Conservation (phyloP, 169 alveolate genomes). For the Plasmodium gallinaceum region DNA sequence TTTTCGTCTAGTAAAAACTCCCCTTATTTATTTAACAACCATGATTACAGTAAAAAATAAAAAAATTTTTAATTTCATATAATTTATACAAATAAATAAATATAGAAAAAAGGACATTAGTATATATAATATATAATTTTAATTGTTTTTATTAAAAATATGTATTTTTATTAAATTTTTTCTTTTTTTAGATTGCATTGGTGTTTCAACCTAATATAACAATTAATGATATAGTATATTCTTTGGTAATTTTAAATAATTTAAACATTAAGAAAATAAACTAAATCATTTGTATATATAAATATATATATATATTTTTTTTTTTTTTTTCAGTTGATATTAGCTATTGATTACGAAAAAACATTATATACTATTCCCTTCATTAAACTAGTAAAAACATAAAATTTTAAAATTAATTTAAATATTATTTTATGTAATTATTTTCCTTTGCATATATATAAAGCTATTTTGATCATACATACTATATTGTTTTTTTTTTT, state of each 20-base stretch:
- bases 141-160: background rate
- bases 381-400: slow-evolving; percentile 38
- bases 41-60: slow-evolving; percentile 19
- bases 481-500: background rate
- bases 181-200: slow-evolving; percentile 43
- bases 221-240: slow-evolving; percentile 44
- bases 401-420: background rate
- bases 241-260: slow-evolving; percentile 25
- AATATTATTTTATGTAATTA: background rate
- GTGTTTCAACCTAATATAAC: slow-evolving; percentile 62
- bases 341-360: slow-evolving; percentile 47
- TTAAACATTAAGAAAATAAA: background rate
- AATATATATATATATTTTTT: background rate
- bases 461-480: background rate
- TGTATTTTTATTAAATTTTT: background rate
- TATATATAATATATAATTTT: background rate
- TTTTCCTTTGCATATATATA: background rate
- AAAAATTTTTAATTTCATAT: background rate
- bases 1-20: slow-evolving; percentile 64
- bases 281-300: background rate
- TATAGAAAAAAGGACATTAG: background rate
- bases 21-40: slow-evolving; percentile 53
- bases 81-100: background rate
- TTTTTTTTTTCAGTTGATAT: slow-evolving; percentile 28
- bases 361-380: slow-evolving; percentile 58